A percentile compares a stretch with the other conserved stretches of the same genome.
These are phyloP conservation scores for Speleostelium caveatum DNA, from an alignment of 78 protist species.

Conservation along the genomic window DNA sequence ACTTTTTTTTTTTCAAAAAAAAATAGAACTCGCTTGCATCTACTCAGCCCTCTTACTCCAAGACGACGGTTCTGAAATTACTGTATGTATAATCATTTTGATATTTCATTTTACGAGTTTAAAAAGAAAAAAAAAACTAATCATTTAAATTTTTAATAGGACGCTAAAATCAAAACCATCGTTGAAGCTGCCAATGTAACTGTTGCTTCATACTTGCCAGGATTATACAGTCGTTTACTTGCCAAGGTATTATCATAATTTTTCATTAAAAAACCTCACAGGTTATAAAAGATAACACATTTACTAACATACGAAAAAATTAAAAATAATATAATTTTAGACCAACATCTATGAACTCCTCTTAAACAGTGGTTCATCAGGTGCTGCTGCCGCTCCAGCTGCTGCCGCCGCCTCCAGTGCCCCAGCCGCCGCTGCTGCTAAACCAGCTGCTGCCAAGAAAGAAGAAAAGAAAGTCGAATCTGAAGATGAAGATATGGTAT, in stretches of 20 bases:
- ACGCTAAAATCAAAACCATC: slow-evolving; percentile 83
- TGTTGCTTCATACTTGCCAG: slow-evolving; percentile 85
- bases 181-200: slow-evolving; percentile 82
- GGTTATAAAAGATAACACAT: not conserved
- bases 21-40: slow-evolving; percentile 87
- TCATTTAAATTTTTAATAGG: no score
- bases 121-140: no score
- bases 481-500: slow-evolving; percentile 63
- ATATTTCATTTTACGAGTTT: no score
- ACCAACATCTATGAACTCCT: slow-evolving; percentile 75
- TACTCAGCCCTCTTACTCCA: slow-evolving; percentile 90
- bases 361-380: slow-evolving; percentile 78
- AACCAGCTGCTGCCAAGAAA: slow-evolving; percentile 62
- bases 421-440: slow-evolving; percentile 70
- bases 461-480: slow-evolving; percentile 72
- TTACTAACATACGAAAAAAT: slow-evolving; percentile 2
- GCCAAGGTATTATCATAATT: no score
- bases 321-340: no score
- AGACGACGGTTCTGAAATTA: slow-evolving; percentile 86
- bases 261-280: not conserved
- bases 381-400: slow-evolving; percentile 84
- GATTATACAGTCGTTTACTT: slow-evolving; percentile 78
- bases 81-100: no score
- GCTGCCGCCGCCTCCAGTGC: slow-evolving; percentile 85
- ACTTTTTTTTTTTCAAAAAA: no score